These are phyloP conservation scores for Diddensiella caesifluorescens DNA, from an alignment of 805 yeast genomes.

Conservation along the genomic window DNA sequence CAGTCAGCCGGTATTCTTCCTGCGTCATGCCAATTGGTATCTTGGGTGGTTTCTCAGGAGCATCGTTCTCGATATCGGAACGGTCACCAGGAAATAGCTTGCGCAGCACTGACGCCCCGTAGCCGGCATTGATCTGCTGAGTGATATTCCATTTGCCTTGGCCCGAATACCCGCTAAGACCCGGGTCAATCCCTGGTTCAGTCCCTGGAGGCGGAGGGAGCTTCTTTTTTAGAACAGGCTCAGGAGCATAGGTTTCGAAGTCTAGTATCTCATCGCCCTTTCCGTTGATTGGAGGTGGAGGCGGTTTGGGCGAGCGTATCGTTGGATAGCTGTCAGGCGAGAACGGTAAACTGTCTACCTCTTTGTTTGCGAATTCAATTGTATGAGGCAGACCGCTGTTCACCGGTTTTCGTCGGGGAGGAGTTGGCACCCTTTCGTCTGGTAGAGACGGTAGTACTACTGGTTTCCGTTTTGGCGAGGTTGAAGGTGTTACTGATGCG, in stretches of 20 bases:
- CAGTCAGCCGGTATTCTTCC: constrained; percentile 22
- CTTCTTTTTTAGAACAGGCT: constrained; percentile 18
- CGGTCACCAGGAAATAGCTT: constrained; percentile 16
- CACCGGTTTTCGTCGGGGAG: constrained; percentile 18
- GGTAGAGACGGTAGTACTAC: neutral
- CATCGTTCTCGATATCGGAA: neutral
- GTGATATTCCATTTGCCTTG: constrained; percentile 27
- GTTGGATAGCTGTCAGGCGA: constrained; percentile 21
- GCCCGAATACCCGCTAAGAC: constrained; percentile 23
- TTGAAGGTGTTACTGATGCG: constrained; percentile 1
- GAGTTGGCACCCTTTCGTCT: neutral
- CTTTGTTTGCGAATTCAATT: constrained; percentile 5
- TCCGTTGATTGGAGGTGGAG: neutral
- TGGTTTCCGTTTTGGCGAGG: constrained; percentile 3
- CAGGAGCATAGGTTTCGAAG: constrained; percentile 25
- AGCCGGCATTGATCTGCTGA: constrained; percentile 34
- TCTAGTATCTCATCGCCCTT: constrained; percentile 18
- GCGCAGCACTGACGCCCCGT: constrained; percentile 32
- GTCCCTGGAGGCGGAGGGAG: constrained; percentile 18
- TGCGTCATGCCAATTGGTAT: constrained; percentile 26
- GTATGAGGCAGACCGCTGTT: constrained; percentile 8
- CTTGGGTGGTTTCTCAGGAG: constrained; percentile 24
- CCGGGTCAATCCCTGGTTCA: constrained; percentile 21
- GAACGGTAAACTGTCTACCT: constrained; percentile 19
- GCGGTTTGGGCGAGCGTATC: neutral